Conservation (phyloP, 1,284 basidiomycete genomes). For the Marasmius oreades region DNA sequence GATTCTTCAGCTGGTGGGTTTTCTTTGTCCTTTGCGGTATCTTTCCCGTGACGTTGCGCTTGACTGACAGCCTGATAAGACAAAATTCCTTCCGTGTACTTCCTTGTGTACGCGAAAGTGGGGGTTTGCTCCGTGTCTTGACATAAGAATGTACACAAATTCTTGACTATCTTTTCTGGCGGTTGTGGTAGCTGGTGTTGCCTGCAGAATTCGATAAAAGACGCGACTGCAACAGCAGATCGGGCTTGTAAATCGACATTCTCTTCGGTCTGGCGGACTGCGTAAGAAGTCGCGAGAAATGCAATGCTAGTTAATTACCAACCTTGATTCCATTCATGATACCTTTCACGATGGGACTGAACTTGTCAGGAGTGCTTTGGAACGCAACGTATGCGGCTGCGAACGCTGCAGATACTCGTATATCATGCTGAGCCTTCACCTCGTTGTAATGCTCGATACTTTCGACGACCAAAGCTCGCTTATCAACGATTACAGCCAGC, state of each 20-base stretch:
- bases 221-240: slow-evolving; percentile 84
- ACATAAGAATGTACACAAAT: slow-evolving; percentile 95
- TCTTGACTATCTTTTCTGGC: slow-evolving; percentile 95
- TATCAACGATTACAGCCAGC: slow-evolving; percentile 74
- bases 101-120: slow-evolving; percentile 72
- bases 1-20: slow-evolving; percentile 43
- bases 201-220: slow-evolving; percentile 86
- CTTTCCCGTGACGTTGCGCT: slow-evolving; percentile 40
- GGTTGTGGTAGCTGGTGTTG: slow-evolving; percentile 58
- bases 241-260: slow-evolving; percentile 89
- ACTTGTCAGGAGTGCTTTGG: slow-evolving; percentile 83
- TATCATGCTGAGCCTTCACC: slow-evolving; percentile 85
- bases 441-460: slow-evolving; percentile 82
- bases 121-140: slow-evolving; percentile 89
- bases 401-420: slow-evolving; percentile 85
- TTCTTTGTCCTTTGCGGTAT: slow-evolving; percentile 26
- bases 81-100: slow-evolving; percentile 70
- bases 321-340: slow-evolving; percentile 99
- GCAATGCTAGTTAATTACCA: slow-evolving; percentile 15
- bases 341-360: slow-evolving; percentile 94
- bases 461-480: slow-evolving; percentile 68
- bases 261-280: slow-evolving; percentile 70
- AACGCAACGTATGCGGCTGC: slow-evolving; percentile 90
- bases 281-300: slow-evolving; percentile 8
- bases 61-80: slow-evolving; percentile 50